Evolutionary conservation across 2,329 filamentous ascomycete species (phyloP), one percentile per base, ranked within the genome.

Genomic region (Neofusicoccum kwambonambiense): DNA sequence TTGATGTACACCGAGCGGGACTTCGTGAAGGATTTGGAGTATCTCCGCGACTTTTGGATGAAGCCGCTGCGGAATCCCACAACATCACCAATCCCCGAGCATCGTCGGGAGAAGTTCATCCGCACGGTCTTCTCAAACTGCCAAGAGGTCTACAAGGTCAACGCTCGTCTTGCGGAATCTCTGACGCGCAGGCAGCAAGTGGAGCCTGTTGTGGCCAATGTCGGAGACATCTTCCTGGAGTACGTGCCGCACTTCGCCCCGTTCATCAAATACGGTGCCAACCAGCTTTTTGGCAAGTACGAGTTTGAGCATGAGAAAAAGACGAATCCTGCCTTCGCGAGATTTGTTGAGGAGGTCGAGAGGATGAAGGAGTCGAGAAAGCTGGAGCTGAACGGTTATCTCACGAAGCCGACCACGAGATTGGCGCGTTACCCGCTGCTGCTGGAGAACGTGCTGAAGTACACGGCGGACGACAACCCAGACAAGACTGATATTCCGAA

Each of bases 1-100:
- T 89, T 98, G 67, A 97, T 96, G 88, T 99, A 99, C 80, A 99
- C 95, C 0, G 95, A 99, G 77, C 88, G 95, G 70, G 95, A 99
- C 79, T 99, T 99, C 72, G 95, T 99, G 75, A 99, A 99, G 81
- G 95, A 99, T 78, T 83, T 99, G 72, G 95, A 99, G 78, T 99
- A 99, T 75, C 83, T 99, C 35, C 88, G 95, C 67, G 95, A 99
- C 80, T 99, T 98, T 82, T 99, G 95, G 95, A 97, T 99, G 81
- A 86, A 95, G 70, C 95, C 95, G 9, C 80, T 99, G 65, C 88
- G 93, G 57, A 85, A 86, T 64, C 84, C 85, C 17, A 77, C 79
- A 11, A 82, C 86, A 15, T 97, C 94, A 3, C 94, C 93, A 0
- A 96, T 99, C 68, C 94, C 95, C 4, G 88, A 95, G 69, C 88